Percentiles rank a stretch among this genome's conserved stretches.
phyloP scores from a whole-genome alignment of 495 filamentous ascomycete species.

The Wilcoxina mikolae region DNA sequence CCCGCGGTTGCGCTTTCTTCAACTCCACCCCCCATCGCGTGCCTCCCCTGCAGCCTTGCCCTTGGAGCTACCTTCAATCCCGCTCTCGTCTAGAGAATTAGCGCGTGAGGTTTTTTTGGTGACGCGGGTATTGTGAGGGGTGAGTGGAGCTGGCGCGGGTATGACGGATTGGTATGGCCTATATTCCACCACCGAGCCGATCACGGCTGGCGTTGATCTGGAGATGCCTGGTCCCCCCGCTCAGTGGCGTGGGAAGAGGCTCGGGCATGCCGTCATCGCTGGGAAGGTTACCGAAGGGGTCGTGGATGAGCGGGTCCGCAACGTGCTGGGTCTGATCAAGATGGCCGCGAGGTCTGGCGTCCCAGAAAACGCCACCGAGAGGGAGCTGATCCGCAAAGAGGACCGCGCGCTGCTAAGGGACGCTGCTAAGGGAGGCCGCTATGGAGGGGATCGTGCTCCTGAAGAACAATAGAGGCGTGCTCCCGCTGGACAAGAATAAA shows the following conservation, averaged over 20 bases:
- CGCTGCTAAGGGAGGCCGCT: constrained; percentile 53
- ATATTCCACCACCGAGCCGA: constrained; percentile 54
- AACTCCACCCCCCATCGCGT: no score
- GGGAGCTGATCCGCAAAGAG: constrained; percentile 51
- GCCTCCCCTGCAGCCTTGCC: no score
- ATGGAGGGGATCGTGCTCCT: constrained; percentile 62
- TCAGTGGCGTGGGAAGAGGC: constrained; percentile 53
- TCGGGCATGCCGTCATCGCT: constrained; percentile 45
- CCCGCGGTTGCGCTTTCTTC: no score
- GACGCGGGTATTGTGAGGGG: no score
- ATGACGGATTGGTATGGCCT: constrained; percentile 62
- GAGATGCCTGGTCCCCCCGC: constrained; percentile 66
- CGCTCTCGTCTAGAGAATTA: no score
- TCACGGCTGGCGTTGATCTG: constrained; percentile 60
- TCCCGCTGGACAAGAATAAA: constrained; percentile 51
- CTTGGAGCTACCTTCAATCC: no score
- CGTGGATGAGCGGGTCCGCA: constrained; percentile 36
- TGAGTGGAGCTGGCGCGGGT: constrained; percentile 57
- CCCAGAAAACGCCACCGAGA: constrained; percentile 39
- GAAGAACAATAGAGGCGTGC: constrained; percentile 53
- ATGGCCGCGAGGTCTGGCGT: constrained; percentile 38
- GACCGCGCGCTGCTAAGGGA: constrained; percentile 49
- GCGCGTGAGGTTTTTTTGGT: no score
- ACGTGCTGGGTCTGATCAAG: constrained; percentile 55
- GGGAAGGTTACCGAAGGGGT: constrained; percentile 36